Conservation (phyloP, 176 grass and related monocot species). For the Triticum monococcum region DNA sequence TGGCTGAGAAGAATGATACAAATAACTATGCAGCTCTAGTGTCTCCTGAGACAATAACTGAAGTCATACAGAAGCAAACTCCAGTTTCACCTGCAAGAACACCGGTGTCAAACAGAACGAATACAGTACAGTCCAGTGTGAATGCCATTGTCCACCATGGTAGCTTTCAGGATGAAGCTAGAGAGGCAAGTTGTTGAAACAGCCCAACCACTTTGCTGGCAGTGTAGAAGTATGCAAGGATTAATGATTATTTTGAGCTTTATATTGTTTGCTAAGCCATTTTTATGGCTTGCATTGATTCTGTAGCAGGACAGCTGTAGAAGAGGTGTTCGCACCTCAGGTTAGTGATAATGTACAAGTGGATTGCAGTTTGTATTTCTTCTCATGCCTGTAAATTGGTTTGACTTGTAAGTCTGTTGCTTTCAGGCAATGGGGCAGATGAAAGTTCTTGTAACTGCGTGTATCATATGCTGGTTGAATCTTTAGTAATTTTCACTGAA, state of each 20-base stretch:
- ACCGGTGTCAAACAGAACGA: neutral
- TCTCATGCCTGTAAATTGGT: constrained; percentile 22
- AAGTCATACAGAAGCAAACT: constrained; percentile 15
- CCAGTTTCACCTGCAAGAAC: constrained; percentile 4
- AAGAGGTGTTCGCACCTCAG: constrained; percentile 31
- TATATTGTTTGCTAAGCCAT: constrained; percentile 22
- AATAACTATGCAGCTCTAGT: neutral
- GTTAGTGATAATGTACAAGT: constrained; percentile 41
- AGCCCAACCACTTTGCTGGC: no score
- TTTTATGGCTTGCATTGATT: constrained; percentile 36
- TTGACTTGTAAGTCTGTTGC: constrained; percentile 10
- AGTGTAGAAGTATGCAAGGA: neutral
- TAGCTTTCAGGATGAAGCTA: constrained; percentile 15
- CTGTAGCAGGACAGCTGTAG: constrained; percentile 48
- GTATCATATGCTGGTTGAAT: constrained; percentile 50
- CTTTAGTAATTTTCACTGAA: constrained; percentile 58
- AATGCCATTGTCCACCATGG: neutral
- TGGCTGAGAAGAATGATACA: constrained; percentile 47
- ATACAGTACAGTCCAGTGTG: neutral
- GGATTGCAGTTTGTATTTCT: neutral
- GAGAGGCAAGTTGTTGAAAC: constrained; percentile 28
- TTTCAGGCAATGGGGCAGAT: constrained; percentile 46
- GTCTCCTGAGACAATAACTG: constrained; percentile 16
- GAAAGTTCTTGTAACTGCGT: constrained; percentile 30
- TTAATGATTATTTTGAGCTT: constrained; percentile 3